Percentiles rank a stretch among this genome's conserved stretches.
Evolutionary conservation across 169 alveolate species (phyloP).

Genomic region (Cryptosporidium xiaoi): DNA sequence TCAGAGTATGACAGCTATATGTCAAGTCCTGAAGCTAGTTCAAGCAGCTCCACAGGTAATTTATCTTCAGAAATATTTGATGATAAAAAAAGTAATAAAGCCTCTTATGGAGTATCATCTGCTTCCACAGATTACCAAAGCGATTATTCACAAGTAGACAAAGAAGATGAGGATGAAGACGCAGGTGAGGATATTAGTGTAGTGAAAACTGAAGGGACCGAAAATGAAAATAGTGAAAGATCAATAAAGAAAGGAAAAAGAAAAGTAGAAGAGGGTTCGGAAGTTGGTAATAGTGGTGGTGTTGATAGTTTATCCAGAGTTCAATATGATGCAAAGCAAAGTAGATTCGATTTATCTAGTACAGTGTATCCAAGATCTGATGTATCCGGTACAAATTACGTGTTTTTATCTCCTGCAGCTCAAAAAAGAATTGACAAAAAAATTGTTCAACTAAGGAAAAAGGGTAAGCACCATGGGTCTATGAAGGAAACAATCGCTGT

Average conservation of each 20-base stretch:
- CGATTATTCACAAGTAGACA: no score
- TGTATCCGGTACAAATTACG: constrained; percentile 45
- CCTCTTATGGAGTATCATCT: no score
- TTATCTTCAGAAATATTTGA: no score
- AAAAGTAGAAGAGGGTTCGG: not conserved
- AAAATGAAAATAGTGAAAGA: not conserved
- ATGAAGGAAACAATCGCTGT: constrained; percentile 55
- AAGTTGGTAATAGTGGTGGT: no score
- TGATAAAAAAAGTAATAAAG: no score
- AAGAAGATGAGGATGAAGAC: constrained; percentile 6
- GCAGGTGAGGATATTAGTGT: not conserved
- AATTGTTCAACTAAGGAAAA: constrained; percentile 19
- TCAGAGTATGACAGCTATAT: no score
- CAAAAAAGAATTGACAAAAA: constrained; percentile 61
- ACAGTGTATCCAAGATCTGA: constrained; percentile 37
- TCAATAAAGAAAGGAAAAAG: not conserved
- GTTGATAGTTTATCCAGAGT: constrained; percentile 1
- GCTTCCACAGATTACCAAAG: no score
- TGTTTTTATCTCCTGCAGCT: constrained; percentile 42
- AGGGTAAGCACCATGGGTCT: constrained; percentile 54
- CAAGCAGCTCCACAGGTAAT: no score
- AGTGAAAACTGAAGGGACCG: not conserved
- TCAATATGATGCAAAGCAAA: constrained; percentile 51
- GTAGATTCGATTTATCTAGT: constrained; percentile 29
- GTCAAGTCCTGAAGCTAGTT: no score